These are phyloP conservation scores for Fusarium lyarnte DNA, from an alignment of 2,329 filamentous ascomycete genomes.

Conservation along the genomic window DNA sequence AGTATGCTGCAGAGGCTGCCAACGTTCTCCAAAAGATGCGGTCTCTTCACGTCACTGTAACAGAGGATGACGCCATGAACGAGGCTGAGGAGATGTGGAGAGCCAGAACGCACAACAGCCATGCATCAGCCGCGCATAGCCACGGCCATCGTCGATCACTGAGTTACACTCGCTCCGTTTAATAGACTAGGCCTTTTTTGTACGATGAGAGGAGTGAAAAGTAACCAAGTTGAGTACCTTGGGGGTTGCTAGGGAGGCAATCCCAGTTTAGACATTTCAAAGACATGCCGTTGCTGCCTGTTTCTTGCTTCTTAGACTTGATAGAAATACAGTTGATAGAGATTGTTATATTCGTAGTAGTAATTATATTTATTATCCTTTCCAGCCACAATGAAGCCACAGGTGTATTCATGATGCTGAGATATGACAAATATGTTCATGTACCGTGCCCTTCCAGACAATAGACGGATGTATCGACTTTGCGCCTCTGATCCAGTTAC, in stretches of 20 bases:
- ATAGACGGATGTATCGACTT: too few relatives aligned
- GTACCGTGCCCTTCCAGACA: rapidly evolving
- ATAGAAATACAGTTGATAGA: background rate
- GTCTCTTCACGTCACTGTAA: background rate
- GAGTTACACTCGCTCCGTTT: background rate
- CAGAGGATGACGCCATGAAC: background rate
- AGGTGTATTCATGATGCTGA: background rate
- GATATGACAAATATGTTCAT: rapidly evolving
- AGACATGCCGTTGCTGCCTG: background rate
- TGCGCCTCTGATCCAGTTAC: rapidly evolving
- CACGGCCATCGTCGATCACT: background rate
- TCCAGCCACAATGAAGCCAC: rapidly evolving
- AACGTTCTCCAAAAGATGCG: background rate
- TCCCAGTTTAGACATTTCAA: background rate
- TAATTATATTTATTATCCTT: background rate
- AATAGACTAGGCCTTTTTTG: background rate
- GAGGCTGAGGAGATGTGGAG: constrained; percentile 16
- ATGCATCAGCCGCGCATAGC: background rate
- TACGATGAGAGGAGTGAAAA: background rate
- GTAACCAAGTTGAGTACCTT: too few relatives aligned
- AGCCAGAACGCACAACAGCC: background rate
- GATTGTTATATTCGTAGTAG: background rate
- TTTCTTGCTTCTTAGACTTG: background rate
- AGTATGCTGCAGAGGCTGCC: constrained; percentile 12
- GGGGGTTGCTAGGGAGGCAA: background rate